Evolutionary conservation across 1,284 basidiomycete genomes (phyloP), one percentile per base, ranked within the genome.

Genomic region (Heterobasidion occidentale): DNA sequence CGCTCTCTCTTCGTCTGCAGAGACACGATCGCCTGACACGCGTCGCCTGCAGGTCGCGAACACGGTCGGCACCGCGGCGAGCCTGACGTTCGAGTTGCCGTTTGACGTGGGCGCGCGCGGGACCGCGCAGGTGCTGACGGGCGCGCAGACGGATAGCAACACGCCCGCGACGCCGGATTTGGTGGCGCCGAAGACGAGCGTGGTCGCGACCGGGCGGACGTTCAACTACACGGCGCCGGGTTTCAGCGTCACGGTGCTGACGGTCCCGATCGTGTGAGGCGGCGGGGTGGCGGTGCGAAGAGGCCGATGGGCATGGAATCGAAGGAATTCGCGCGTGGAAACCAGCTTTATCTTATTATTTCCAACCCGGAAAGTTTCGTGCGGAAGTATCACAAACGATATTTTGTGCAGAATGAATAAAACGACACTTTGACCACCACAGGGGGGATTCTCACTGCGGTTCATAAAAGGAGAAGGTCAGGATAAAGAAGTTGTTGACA

Each of bases 201-300:
- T 64, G 2, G 75, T 85, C 59, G 48, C 62, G 1, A 77, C 78
- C 17, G 77, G 76, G 3, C 70, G 73, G 61, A 77, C 69, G 1
- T 80, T 87, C 66, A 71, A 73, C 38, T 86, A 77, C 65, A 78
- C 72, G n/a, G 81, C 81, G 9, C 78, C 81, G 27, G 77, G 73
- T 0, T 78, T 80, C 62, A 86, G 83, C 63, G 74, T 86, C 52
- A 81, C 72, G 58, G 78, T 83, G 33, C 67, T 86, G 56, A 79
- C 73, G 5, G 63, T 75, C 19, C 51, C 27, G 15, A n/a, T 54
- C 15, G 61, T 54, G 47, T 55, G 48, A 53, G 27, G 46, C 12
- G 17, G 46, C n/a, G 19, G 17, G 44, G 44, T 15, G 14, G 14
- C 7, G 44, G 44, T 45, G 44, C 27, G 27, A 27, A 27, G 27